Evolutionary conservation across 2,329 filamentous ascomycete species (phyloP).

Genomic region (Aureobasidium sp.): DNA sequence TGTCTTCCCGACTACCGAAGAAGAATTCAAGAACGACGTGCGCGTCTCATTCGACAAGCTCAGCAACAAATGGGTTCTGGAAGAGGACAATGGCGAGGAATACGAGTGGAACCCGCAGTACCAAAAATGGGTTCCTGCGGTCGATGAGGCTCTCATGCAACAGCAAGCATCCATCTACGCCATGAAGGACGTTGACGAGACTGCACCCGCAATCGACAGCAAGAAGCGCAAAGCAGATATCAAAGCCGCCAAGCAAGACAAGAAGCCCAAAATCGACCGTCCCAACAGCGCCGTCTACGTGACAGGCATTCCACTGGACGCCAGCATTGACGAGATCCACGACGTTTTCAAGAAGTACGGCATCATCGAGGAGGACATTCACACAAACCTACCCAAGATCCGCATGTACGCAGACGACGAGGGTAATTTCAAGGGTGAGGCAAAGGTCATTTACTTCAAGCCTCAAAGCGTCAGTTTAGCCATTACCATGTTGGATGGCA

Average conservation of each 20-base stretch:
- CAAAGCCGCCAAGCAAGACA: conserved; percentile 26
- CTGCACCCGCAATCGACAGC: conserved; percentile 40
- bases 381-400: conserved; percentile 78
- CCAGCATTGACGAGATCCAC: conserved; percentile 70
- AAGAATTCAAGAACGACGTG: conserved; percentile 67
- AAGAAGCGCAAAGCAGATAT: conserved; percentile 37
- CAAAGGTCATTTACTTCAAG: conserved; percentile 85
- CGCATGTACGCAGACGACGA: conserved; percentile 82
- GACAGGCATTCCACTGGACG: conserved; percentile 75
- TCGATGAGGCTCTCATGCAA: conserved; percentile 53
- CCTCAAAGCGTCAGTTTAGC: conserved; percentile 86
- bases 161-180: conserved; percentile 57
- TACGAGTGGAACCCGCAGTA: conserved; percentile 70
- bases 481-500: conserved; percentile 72
- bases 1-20: conserved; percentile 48
- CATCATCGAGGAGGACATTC: conserved; percentile 89
- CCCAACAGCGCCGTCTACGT: conserved; percentile 91
- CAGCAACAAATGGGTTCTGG: conserved; percentile 74
- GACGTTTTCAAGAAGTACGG: conserved; percentile 82
- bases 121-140: conserved; percentile 68
- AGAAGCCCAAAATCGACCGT: conserved; percentile 28
- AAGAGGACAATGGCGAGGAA: conserved; percentile 76
- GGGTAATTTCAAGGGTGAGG: conserved; percentile 88
- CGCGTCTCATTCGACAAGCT: conserved; percentile 83
- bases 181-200: conserved; percentile 49